Percentiles rank a stretch among this genome's conserved stretches.
Conservation (phyloP, 1,284 basidiomycete species). For the Cerioporus squamosus region DNA sequence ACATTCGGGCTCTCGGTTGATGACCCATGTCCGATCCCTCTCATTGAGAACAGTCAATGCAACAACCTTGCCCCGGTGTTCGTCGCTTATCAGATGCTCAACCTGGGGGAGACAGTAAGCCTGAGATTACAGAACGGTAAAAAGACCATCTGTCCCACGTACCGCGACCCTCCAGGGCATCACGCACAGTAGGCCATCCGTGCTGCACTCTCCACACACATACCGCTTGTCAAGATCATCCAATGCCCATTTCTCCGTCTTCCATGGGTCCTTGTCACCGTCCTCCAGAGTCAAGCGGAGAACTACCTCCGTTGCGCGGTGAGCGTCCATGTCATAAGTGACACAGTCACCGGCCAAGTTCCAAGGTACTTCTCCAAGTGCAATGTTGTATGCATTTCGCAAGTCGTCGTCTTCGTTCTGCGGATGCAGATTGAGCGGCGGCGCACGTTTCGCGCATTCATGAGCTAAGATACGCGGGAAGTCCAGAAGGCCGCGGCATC, state of each 20-base stretch:
- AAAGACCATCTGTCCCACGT: background rate
- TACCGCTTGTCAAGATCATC: conserved; percentile 41
- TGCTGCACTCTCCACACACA: conserved; percentile 32
- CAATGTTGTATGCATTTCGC: conserved; percentile 16
- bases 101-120: background rate
- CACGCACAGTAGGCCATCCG: conserved; percentile 7
- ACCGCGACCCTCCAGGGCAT: conserved; percentile 22
- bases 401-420: conserved; percentile 15
- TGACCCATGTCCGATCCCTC: conserved; percentile 5
- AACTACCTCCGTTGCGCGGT: conserved; percentile 37
- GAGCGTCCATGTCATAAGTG: conserved; percentile 36
- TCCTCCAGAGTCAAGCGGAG: conserved; percentile 40
- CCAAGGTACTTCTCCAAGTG: conserved; percentile 17
- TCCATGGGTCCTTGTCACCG: conserved; percentile 40
- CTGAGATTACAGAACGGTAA: background rate
- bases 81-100: conserved; percentile 4
- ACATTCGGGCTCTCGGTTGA: background rate
- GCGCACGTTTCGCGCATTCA: conserved; percentile 5
- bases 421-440: conserved; percentile 5
- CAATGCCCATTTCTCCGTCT: conserved; percentile 25
- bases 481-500: conserved; percentile 22
- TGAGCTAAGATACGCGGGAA: conserved; percentile 23
- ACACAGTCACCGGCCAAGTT: conserved; percentile 15
- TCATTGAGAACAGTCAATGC: conserved; percentile 14
- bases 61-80: background rate